Evolutionary conservation across 225 moss, liverwort and hornwort species (phyloP), one percentile per base, ranked within the genome.

Genomic region (Bryoerythrophyllum caledonicum): DNA sequence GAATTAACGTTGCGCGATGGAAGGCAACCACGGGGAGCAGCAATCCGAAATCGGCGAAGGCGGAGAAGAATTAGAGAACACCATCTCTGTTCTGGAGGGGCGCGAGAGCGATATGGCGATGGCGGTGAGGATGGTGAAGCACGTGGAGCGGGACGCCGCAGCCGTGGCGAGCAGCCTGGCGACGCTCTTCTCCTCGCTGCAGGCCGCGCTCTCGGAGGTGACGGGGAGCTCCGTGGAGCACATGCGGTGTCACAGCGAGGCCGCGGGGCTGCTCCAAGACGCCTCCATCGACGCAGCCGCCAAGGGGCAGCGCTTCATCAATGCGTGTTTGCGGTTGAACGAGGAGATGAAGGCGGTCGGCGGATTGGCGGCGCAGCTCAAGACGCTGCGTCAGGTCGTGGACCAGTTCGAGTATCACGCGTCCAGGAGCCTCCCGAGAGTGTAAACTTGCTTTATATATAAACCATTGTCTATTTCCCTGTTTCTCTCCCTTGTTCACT

Each of bases 341-440:
- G 94, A 97, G 74, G 92, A 94, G 82, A 94, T 97, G 96, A 94
- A 92, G 85, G 79, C 86, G 14, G 75, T 91, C 74, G 92, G 84
- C 43, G 76, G 46, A 54, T 70, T 97, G 57, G 94, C 89, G 11
- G n/a, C 87, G 71, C 94, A 97, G 66, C 71, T 97, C 56, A 92
- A 94, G 87, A 88, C 88, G 54, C 83, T 84, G 67, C 69, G 77
- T 32, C 81, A 80, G 83, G 86, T 85, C 28, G 92, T 97, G 55
- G 96, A 97, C 70, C 92, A 91, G 56, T 94, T 97, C 74, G 96
- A 97, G 75, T 87, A 91, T 77, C 91, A 92, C 53, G 91, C 94
- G 60, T 91, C 80, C 17, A 87, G 90, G 59, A 88, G 77, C 74
- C 82, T 97, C 55, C 89, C 89, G 34, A 85, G 90, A 20, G 65